Base-by-base conservation (phyloP, 108 stramenopile species). In the Parietichytrium sp. region DNA sequence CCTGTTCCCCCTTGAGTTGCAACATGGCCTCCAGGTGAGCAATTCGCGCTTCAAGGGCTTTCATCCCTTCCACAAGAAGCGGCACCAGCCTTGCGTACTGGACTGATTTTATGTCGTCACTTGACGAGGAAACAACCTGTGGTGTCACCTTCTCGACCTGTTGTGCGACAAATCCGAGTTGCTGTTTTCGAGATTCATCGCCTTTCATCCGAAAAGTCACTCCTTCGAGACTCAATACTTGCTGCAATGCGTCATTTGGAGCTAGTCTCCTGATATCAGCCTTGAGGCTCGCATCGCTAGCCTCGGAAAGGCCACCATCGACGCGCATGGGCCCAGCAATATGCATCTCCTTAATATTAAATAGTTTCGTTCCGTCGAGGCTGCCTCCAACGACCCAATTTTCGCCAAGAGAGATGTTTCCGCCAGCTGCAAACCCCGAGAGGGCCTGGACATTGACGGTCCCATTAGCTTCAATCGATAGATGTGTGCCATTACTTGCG, bases 11-110 rank as follows among this genome's bases (percentile, higher is more conserved):
- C n/a, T n/a, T n/a, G n/a, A n/a, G n/a, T n/a, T n/a, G n/a, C n/a
- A n/a, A n/a, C n/a, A n/a, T n/a, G n/a, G n/a, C n/a, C n/a, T 72
- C 61, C 10, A 72, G 61, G 25, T 10, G 6, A 25, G 20, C 6
- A 1, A 72, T 42, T n/a, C 61, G 33, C 42, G 36, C 61, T 25
- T 72, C 61, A 25, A 72, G 61, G 13, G 23, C n/a, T 25, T 72
- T 72, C 23, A 72, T 72, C 23, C 61, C 45, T 42, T 72, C 61
- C 13, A 72, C 61, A 27, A 72, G 61, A 13, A 72, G 42, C 20
- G 61, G 61, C 13, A 2, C 61, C 33, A 72, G 29, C 10, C 61
- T 33, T 10, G 61, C 36, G 45, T 72, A 72, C 42, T 72, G 61
- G 6, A 72, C 61, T 7, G 61, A 33, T 3, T 45, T n/a, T 12